Evolutionary conservation across 2,329 filamentous ascomycete species (phyloP).

Genomic region (Ophiosphaerella narmari): DNA sequence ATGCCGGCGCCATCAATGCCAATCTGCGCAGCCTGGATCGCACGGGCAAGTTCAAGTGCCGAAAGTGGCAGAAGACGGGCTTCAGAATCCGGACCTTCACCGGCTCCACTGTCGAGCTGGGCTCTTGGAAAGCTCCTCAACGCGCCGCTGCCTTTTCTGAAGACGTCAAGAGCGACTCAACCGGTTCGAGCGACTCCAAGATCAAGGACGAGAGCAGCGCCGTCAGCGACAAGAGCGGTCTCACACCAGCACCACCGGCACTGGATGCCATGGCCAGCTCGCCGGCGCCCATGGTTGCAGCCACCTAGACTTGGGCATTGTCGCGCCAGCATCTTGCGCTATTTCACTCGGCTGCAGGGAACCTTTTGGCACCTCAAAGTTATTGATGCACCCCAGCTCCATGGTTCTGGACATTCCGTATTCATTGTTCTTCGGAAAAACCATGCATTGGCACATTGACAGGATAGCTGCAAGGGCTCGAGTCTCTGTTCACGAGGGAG

Average conservation of each 20-base stretch:
- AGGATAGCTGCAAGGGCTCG: too few species aligned
- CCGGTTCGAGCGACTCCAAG: slow-evolving; percentile 61
- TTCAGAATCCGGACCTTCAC: slow-evolving; percentile 93
- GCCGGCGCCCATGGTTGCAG: slow-evolving; percentile 50
- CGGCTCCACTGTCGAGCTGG: slow-evolving; percentile 78
- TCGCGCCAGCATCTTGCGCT: background rate
- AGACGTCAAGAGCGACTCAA: slow-evolving; percentile 62
- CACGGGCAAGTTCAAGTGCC: slow-evolving; percentile 80
- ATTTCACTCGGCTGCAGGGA: background rate
- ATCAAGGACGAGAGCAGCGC: slow-evolving; percentile 62
- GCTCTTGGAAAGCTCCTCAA: slow-evolving; percentile 81
- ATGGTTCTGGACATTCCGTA: background rate
- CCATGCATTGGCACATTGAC: background rate
- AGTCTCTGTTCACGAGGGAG: too few species aligned
- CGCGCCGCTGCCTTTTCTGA: slow-evolving; percentile 60
- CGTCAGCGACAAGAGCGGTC: slow-evolving; percentile 64
- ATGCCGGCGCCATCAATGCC: slow-evolving; percentile 96
- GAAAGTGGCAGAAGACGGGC: slow-evolving; percentile 83
- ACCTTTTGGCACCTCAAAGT: background rate
- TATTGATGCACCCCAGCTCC: too few species aligned
- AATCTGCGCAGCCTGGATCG: slow-evolving; percentile 92
- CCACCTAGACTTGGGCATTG: slow-evolving; percentile 12
- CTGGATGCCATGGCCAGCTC: slow-evolving; percentile 54
- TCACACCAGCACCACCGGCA: slow-evolving; percentile 51
- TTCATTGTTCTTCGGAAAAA: background rate